Evolutionary conservation across 495 filamentous ascomycete genomes (phyloP).

Genomic region (Neurospora sp.): DNA sequence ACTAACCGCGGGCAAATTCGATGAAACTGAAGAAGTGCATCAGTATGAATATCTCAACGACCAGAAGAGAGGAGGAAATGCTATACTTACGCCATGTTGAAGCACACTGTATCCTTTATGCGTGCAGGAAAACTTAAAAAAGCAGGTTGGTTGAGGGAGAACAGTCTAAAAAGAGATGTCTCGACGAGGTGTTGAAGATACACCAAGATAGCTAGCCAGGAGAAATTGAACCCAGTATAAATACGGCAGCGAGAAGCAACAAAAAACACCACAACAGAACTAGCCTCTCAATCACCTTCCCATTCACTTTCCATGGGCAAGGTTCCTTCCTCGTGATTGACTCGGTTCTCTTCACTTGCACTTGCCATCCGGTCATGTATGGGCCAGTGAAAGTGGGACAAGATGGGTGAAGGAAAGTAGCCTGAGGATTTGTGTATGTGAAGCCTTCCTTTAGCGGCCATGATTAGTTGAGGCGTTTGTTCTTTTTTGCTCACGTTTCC

Average conservation of each 20-base stretch:
- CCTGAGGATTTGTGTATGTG: background rate
- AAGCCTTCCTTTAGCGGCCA: background rate
- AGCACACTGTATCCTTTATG: background rate
- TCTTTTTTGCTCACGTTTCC: background rate
- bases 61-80: background rate
- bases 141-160: background rate
- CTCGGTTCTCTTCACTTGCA: background rate
- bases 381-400: background rate
- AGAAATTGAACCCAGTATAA: background rate
- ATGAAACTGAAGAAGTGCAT: background rate
- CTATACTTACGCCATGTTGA: background rate
- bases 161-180: background rate
- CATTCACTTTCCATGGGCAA: background rate
- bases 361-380: background rate
- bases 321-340: background rate
- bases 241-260: background rate
- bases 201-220: no score
- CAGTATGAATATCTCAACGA: background rate
- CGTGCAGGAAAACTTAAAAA: no score
- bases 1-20: background rate
- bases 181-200: background rate
- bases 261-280: background rate
- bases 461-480: background rate
- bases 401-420: background rate
- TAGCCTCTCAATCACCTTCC: background rate